Evolutionary conservation across 129 eudicot species (phyloP), one percentile per base, ranked within the genome.

Genomic region (Helianthus tuberosus): DNA sequence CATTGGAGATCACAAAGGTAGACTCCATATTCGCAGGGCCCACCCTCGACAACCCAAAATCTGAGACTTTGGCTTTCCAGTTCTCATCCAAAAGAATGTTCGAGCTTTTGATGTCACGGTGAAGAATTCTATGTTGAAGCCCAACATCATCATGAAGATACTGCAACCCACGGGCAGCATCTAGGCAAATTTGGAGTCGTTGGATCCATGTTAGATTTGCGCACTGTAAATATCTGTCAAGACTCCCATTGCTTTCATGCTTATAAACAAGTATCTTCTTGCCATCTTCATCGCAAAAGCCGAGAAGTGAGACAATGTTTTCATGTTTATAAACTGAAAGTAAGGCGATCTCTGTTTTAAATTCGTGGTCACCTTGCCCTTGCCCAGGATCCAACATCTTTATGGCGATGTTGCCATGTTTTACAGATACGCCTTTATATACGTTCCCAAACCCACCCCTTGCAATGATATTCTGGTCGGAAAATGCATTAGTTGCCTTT

Each of bases 221-320:
- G 4, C 15, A 6, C 9, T 71, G 15, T 14, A 35, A 63, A 53
- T 49, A 0, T 58, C 41, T 66, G 72, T 71, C 65, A 0, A 81
- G 85, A 35, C 79, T 69, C 47, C 81, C 85, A 53, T 71, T 36
- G 0, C 63, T 23, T 65, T 75, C 79, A 43, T 75, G 53, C 74
- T 76, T 79, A 53, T 75, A 81, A 53, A 81, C 81, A 69, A 81
- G 75, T 9, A 81, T 75, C 75, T 64, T 81, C 29, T 81, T 49
- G 7, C 36, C 74, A 15, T 32, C n/a, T 57, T 23, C 23, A 51
- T 51, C 57, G 20, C 57, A 51, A 51, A 51, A 51, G 5, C 57
- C 23, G 9, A 4, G 6, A 23, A 57, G 63, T 3, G 63, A 57
- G 63, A 57, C 63, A 10, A 57, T 57, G 36, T 57, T 57, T 57